These are phyloP conservation scores for Solanum bulbocastanum DNA, from an alignment of 257 asterid species.

Conservation along the genomic window DNA sequence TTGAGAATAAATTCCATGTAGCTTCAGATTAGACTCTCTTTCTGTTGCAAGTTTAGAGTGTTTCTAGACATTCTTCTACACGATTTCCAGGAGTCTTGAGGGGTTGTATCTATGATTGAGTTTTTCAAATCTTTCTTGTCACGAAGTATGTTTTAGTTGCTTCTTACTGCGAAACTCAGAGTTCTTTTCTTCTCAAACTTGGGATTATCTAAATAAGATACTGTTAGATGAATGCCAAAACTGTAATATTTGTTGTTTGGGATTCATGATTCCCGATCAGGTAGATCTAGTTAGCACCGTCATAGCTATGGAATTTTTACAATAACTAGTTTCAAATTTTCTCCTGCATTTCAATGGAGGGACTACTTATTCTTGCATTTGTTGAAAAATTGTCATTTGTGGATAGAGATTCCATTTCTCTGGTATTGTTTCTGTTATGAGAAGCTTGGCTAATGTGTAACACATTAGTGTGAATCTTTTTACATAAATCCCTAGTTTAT, in stretches of 20 bases:
- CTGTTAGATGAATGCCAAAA: background rate
- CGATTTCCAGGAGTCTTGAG: background rate
- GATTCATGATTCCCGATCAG: background rate
- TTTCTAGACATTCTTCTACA: background rate
- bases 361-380: background rate
- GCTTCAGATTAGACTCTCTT: background rate
- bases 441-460: background rate
- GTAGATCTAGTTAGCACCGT: background rate
- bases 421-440: background rate
- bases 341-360: background rate
- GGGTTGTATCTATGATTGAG: background rate
- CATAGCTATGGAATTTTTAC: background rate
- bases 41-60: background rate
- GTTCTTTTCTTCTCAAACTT: background rate
- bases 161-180: background rate
- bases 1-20: background rate
- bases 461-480: background rate
- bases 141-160: background rate
- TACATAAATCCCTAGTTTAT: background rate
- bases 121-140: background rate
- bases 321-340: background rate
- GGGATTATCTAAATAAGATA: background rate
- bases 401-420: background rate
- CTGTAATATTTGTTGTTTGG: background rate
- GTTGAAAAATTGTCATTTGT: background rate